Evolutionary conservation across 2,329 filamentous ascomycete genomes (phyloP), one percentile per base, ranked within the genome.

Genomic region (Alternaria consortialis): DNA sequence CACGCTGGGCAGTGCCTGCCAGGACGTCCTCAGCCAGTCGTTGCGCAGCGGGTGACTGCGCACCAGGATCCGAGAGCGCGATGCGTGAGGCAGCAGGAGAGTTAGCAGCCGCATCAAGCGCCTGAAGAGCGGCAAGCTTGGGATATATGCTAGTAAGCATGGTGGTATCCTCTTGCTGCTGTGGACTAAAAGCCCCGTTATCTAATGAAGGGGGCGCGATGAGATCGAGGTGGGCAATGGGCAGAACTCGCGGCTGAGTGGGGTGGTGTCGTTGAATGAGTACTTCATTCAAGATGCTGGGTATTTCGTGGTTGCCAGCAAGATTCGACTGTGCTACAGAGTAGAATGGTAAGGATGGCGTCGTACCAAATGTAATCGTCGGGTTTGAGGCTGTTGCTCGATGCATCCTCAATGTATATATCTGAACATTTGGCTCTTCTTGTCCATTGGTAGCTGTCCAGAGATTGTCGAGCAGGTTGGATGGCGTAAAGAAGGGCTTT

Each of bases 371-470:
- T 0, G 89, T 89, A 4, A 88, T 85, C 1, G 74, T 75, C 17
- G 73, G 73, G 37, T 77, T 77, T 12, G 73, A 72, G 29, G 70
- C 83, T 1, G 82, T 75, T 0, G 87, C 85, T 27, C 77, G 71
- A 62, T 80, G 77, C 77, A 80, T 79, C 51, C 74, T 71, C 17
- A 80, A 67, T 12, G 77, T 78, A 54, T 78, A 80, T 11, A 77
- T 72, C 52, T 78, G 75, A 20, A 77, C 69, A 12, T 70, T 65
- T 9, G 75, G 75, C 9, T 74, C 69, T 2, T 88, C 89, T 70
- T 86, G 91, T 12, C 90, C 90, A 72, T 91, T 91, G 61, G 87
- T 83, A 0, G 88, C 88, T 68, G 90, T 87, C 90, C 90, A 92
- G 8, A 90, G 83, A 52, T 84, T 84, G 65, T 86, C 86, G 36